phyloP scores from a whole-genome alignment of 2,329 filamentous ascomycete species.

The Pyrenophora teres region DNA sequence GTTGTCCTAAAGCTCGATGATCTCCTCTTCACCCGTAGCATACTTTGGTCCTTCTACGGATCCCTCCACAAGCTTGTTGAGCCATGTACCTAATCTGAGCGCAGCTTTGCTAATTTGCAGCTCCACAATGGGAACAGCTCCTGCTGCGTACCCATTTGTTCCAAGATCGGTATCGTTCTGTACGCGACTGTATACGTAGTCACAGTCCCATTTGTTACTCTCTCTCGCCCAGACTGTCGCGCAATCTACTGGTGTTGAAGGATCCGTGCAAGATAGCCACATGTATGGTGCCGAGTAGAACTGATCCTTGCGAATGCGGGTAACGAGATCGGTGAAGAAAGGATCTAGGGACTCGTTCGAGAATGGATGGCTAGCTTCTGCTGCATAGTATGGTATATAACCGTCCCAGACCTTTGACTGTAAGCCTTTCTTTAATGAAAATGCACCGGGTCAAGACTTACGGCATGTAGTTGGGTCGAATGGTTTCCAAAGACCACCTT shows the following conservation, averaged over 20 bases:
- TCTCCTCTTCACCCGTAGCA: constrained; percentile 13
- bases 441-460: constrained; percentile 20
- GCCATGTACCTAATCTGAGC: constrained; percentile 46
- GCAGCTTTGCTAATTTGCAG: constrained; percentile 50
- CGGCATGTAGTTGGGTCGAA: constrained; percentile 46
- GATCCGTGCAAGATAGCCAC: constrained; percentile 47
- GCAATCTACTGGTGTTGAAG: constrained; percentile 38
- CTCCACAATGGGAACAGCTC: constrained; percentile 49
- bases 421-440: constrained; percentile 10
- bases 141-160: constrained; percentile 45
- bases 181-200: constrained; percentile 45
- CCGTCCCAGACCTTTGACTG: constrained; percentile 46
- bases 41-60: constrained; percentile 6
- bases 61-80: constrained; percentile 43
- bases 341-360: constrained; percentile 44
- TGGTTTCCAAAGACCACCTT: constrained; percentile 44
- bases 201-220: constrained; percentile 48
- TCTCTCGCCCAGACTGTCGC: constrained; percentile 47
- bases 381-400: constrained; percentile 46
- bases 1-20: constrained; percentile 21
- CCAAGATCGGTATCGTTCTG: constrained; percentile 42
- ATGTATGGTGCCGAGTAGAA: constrained; percentile 44
- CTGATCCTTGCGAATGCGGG: constrained; percentile 42
- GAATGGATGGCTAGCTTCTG: constrained; percentile 39
- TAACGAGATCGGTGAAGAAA: constrained; percentile 43